phyloP scores from a whole-genome alignment of 192 early-diverging fungal genomes.

The Jimgerdemannia lactiflua region DNA sequence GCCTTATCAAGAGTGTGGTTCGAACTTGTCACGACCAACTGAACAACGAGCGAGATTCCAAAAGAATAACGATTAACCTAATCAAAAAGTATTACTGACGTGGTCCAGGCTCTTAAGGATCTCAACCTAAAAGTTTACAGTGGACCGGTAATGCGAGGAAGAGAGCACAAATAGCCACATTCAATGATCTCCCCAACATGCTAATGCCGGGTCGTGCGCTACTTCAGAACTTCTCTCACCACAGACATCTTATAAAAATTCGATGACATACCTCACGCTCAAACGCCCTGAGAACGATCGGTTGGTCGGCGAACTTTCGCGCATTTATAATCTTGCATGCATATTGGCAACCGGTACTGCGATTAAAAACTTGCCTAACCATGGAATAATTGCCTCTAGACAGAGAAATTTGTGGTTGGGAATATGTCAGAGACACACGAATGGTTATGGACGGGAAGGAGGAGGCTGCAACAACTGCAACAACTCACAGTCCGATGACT shows the following conservation, averaged over 20 bases:
- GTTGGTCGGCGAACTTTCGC: background rate
- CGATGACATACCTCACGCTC: background rate
- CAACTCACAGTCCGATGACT: background rate
- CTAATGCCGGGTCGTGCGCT: no score
- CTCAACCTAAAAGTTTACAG: background rate
- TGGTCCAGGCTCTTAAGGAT: background rate
- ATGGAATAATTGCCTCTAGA: background rate
- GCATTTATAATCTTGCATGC: background rate
- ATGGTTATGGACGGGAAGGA: background rate
- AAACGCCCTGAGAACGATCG: background rate
- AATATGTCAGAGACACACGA: background rate
- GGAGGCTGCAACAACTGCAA: background rate
- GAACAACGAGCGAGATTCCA: no score
- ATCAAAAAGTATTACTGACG: background rate
- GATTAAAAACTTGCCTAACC: background rate
- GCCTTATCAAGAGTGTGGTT: no score
- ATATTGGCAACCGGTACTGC: background rate
- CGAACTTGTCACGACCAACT: no score
- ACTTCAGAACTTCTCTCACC: no score
- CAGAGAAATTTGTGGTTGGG: background rate
- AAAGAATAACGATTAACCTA: background rate
- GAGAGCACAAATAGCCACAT: background rate
- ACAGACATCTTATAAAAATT: no score
- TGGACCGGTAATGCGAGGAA: background rate
- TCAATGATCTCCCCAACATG: background rate